Conservation (phyloP, 192 early-diverging fungal genomes). For the Spinellus fusiger region DNA sequence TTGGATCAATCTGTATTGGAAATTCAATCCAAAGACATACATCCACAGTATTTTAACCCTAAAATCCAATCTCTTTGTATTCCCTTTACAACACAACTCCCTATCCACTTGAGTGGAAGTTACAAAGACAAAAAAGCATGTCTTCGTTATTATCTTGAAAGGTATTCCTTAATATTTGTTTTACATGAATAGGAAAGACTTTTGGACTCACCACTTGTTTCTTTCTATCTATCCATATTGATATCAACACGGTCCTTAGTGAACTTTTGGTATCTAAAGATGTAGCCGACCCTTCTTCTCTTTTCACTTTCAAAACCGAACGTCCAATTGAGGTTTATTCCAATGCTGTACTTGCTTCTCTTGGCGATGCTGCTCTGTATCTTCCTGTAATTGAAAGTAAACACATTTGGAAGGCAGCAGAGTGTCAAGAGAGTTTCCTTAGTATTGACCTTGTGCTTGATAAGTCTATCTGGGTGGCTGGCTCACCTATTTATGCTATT, state of each 20-base stretch:
- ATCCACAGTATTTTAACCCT: neutral
- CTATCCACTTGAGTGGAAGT: constrained; percentile 1
- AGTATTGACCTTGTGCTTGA: neutral
- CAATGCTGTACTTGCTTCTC: neutral
- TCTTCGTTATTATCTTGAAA: constrained; percentile 14
- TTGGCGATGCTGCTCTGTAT: constrained; percentile 5
- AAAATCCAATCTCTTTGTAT: constrained; percentile 1
- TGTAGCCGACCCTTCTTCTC: neutral
- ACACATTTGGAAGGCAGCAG: neutral
- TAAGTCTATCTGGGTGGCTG: constrained; percentile 7
- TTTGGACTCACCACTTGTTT: neutral
- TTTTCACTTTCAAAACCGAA: neutral
- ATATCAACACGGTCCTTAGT: neutral
- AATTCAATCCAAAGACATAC: neutral
- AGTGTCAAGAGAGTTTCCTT: neutral
- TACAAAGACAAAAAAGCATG: constrained; percentile 17
- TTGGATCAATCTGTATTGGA: neutral
- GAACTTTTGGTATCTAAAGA: neutral
- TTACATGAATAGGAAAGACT: too few species aligned
- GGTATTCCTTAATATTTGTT: too few species aligned
- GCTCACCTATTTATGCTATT: constrained; percentile 8
- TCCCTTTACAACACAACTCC: constrained; percentile 8
- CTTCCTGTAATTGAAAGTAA: neutral
- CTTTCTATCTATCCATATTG: neutral
- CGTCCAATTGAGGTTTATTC: neutral